Evolutionary conservation across 768 basidiomycete genomes (phyloP).

Genomic region (Tephrocybe rancida): DNA sequence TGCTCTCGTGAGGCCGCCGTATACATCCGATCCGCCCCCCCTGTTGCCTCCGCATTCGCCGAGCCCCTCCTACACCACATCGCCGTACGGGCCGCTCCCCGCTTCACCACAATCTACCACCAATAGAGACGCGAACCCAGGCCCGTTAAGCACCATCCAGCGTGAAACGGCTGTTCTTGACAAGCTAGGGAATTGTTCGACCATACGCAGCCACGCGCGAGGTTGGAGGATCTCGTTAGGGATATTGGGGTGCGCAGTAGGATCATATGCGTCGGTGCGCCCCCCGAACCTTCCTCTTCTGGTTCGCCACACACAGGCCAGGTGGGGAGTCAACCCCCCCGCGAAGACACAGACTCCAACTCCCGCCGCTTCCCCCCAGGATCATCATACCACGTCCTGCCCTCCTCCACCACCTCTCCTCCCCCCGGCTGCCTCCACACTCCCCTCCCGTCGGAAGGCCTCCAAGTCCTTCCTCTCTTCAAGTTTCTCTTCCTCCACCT

Average conservation of each 20-base stretch:
- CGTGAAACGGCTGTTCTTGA: constrained; percentile 79
- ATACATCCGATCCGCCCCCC: constrained; percentile 82
- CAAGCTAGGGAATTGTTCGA: constrained; percentile 79
- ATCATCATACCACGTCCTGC: too few species aligned
- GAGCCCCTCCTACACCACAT: constrained; percentile 14
- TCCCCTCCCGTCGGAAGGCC: too few species aligned
- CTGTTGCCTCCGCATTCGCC: constrained; percentile 24
- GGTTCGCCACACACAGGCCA: not conserved
- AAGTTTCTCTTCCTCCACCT: too few species aligned
- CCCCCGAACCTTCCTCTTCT: not conserved
- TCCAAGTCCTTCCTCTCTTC: too few species aligned
- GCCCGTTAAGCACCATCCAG: constrained; percentile 35
- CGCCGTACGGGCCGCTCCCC: constrained; percentile 19
- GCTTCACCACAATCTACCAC: constrained; percentile 16
- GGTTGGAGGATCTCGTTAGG: constrained; percentile 76
- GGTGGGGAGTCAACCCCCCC: too few species aligned
- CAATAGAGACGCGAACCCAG: constrained; percentile 12
- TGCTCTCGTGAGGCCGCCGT: constrained; percentile 63
- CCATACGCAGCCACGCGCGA: constrained; percentile 69
- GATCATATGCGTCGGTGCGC: constrained; percentile 30
- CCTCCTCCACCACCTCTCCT: not conserved
- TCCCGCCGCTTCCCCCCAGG: not conserved
- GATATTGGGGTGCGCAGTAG: constrained; percentile 41
- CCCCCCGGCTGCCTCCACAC: not conserved
- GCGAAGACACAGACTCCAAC: not conserved